Conservation (phyloP, 2,329 filamentous ascomycete species). For the Penicillium aurantiogriseum region DNA sequence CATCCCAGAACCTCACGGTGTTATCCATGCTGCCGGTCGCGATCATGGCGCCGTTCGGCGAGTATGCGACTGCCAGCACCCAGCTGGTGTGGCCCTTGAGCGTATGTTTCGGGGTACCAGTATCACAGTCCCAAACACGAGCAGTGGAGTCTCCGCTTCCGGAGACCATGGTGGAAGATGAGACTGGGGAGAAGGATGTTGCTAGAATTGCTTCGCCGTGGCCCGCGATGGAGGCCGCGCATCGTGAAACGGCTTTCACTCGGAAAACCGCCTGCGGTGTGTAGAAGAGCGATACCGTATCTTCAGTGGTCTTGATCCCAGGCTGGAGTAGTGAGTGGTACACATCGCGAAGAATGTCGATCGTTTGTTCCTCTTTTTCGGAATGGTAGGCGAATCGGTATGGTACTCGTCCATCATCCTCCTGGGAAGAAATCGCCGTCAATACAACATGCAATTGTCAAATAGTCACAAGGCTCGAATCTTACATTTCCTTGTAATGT, state of each 20-base stretch:
- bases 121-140: slow-evolving; percentile 91
- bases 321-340: slow-evolving; percentile 54
- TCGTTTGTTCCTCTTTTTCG: slow-evolving; percentile 36
- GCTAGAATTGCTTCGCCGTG: slow-evolving; percentile 89
- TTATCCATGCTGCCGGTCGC: slow-evolving; percentile 94
- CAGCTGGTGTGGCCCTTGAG: slow-evolving; percentile 84
- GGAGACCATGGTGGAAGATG: slow-evolving; percentile 75
- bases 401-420: slow-evolving; percentile 61
- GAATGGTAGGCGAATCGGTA: slow-evolving; percentile 64
- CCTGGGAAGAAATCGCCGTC: slow-evolving; percentile 34
- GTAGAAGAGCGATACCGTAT: slow-evolving; percentile 61
- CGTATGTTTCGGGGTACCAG: slow-evolving; percentile 82
- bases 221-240: slow-evolving; percentile 82
- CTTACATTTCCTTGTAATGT: slow-evolving; percentile 73
- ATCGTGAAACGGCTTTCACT: slow-evolving; percentile 86
- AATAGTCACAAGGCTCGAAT: not conserved
- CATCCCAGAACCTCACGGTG: slow-evolving; percentile 84
- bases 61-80: slow-evolving; percentile 86
- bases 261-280: slow-evolving; percentile 89
- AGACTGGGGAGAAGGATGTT: slow-evolving; percentile 78
- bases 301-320: slow-evolving; percentile 57
- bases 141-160: slow-evolving; percentile 90
- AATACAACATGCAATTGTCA: slow-evolving; percentile 9
- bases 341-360: slow-evolving; percentile 49
- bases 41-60: slow-evolving; percentile 74